These are phyloP conservation scores for Calocybe indica DNA, from an alignment of 768 basidiomycete genomes.

Conservation along the genomic window DNA sequence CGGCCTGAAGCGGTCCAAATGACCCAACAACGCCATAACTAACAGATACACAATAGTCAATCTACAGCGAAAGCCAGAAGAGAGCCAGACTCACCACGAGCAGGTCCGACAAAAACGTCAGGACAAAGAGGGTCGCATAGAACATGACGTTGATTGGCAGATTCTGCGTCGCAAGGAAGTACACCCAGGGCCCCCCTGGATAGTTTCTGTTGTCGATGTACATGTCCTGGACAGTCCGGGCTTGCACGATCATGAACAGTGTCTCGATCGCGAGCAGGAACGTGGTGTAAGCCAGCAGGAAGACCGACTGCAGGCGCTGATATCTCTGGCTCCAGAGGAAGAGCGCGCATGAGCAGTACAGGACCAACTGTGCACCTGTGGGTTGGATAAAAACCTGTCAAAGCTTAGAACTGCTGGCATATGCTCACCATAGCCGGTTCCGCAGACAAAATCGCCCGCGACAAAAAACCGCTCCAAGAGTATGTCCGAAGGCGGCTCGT, in stretches of 20 bases:
- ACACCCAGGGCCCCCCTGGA: slow-evolving; percentile 37
- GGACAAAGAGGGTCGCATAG: slow-evolving; percentile 33
- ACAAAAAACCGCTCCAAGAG: slow-evolving; percentile 33
- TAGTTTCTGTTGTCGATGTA: slow-evolving; percentile 37
- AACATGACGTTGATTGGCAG: slow-evolving; percentile 38
- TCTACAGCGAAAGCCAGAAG: background rate
- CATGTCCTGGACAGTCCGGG: slow-evolving; percentile 32
- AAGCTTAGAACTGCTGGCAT: background rate
- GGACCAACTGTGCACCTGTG: slow-evolving; percentile 31
- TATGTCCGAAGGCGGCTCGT: slow-evolving; percentile 25
- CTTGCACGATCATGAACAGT: slow-evolving; percentile 31
- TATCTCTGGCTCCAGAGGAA: slow-evolving; percentile 32
- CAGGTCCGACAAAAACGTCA: slow-evolving; percentile 34
- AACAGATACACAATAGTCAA: background rate
- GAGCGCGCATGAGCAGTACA: slow-evolving; percentile 27
- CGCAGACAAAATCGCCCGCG: slow-evolving; percentile 34
- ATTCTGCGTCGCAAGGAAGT: slow-evolving; percentile 35
- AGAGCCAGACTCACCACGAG: slow-evolving; percentile 22
- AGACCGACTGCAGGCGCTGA: slow-evolving; percentile 17
- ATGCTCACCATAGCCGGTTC: slow-evolving; percentile 32
- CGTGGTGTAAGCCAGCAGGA: slow-evolving; percentile 33
- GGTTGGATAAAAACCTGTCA: background rate
- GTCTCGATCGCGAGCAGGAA: slow-evolving; percentile 31
- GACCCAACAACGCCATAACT: slow-evolving; percentile 37
- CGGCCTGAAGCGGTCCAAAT: slow-evolving; percentile 28